These are phyloP conservation scores for Magnolia sinica DNA, from an alignment of 164 flowering plant genomes.

Conservation along the genomic window DNA sequence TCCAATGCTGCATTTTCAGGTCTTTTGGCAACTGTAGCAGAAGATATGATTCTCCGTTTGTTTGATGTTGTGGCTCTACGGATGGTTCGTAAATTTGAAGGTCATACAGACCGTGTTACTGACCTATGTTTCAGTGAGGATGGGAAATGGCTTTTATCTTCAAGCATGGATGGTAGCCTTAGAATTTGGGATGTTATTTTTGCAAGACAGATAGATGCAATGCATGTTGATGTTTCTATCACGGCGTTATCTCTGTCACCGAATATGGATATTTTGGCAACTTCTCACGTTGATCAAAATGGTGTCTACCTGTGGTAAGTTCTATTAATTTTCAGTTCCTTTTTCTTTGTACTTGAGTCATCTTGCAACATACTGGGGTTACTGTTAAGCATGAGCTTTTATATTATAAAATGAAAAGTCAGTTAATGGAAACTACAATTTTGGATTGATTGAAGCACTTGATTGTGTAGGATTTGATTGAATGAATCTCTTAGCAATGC, in stretches of 20 bases:
- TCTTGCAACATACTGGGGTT: background rate
- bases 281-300: slow-evolving; percentile 93
- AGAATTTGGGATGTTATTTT: slow-evolving; percentile 95
- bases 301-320: slow-evolving; percentile 90
- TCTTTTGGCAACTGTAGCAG: slow-evolving; percentile 81
- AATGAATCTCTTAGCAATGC: no score
- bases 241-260: slow-evolving; percentile 92
- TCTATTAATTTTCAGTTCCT: background rate
- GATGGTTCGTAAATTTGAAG: slow-evolving; percentile 94
- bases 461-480: no score
- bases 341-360: background rate
- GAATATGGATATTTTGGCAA: slow-evolving; percentile 90
- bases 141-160: slow-evolving; percentile 95
- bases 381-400: background rate
- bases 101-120: slow-evolving; percentile 91
- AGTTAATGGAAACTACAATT: no score
- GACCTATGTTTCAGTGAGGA: slow-evolving; percentile 97
- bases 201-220: slow-evolving; percentile 88
- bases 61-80: slow-evolving; percentile 78
- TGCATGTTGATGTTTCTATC: slow-evolving; percentile 72
- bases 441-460: no score
- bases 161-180: slow-evolving; percentile 96
- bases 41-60: slow-evolving; percentile 73
- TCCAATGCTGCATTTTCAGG: slow-evolving; percentile 39
- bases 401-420: background rate